Evolutionary conservation across 2,329 filamentous ascomycete genomes (phyloP), one percentile per base, ranked within the genome.

Genomic region (Claviceps sp.): DNA sequence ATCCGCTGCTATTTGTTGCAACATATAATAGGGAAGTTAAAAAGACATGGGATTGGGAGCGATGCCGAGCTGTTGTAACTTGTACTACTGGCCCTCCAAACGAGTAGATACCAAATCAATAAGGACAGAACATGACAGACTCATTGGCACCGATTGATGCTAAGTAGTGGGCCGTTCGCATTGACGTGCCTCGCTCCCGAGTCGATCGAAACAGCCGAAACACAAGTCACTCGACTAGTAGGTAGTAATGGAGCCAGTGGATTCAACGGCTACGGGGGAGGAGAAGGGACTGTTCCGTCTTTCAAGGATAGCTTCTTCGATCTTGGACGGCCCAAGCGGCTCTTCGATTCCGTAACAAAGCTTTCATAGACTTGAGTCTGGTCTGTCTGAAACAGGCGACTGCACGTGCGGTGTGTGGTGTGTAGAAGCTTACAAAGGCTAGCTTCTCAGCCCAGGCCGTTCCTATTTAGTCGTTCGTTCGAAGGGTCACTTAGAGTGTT

Each of bases 141-240:
- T 50, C 44, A 45, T 45, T 42, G 44, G 49, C 45, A 45, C 37
- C 46, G 29, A 55, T 54, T 50, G 53, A 53, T 50, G 49, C 36
- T 43, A 40, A 34, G 29, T 11, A 50, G 52, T 55, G 55, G 55
- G 53, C 53, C 50, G 42, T 52, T 54, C 51, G 55, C 53, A 52
- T 53, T 51, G 49, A 55, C 44, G 48, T 34, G 48, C 37, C 53
- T 50, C 22, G 51, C 40, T 50, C 47, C 51, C 46, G 47, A 55
- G 48, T 49, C 51, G 52, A 58, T 55, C 51, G 55, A 57, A 58
- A 58, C 56, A 48, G 47, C 50, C 55, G 56, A 58, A 56, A 58
- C 56, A 52, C 52, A 42, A 53, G 46, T 49, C 45, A 52, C 50
- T 50, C 23, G 52, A 48, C 45, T 50, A 47, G 43, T 47, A 20